Evolutionary conservation across 1,139 yeast genomes (phyloP), one percentile per base, ranked within the genome.

Genomic region (Magnusiomyces magnusii): DNA sequence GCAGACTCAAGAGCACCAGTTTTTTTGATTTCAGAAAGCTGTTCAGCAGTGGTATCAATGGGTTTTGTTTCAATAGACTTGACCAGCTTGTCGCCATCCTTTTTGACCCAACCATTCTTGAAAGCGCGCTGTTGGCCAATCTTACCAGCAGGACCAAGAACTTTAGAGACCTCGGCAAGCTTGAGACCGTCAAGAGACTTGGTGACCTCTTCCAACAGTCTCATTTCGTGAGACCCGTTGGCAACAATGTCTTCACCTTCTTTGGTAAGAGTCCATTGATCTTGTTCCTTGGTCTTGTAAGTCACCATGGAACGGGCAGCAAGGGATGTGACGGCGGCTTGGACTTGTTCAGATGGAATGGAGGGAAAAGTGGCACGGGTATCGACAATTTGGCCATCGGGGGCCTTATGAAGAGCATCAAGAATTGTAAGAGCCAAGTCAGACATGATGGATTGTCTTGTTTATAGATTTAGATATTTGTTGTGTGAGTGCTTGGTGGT

Each of bases 61-160:
- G 92, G 92, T 23, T 73, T 72, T 44, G 69, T 70, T 52, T 73
- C 71, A 47, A 76, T 73, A 61, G 76, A 69, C 57, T 90, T 76
- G 56, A 88, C 81, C 66, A 93, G 80, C 69, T 79, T 83, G 67
- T 88, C 96, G 58, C 95, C 96, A 64, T 86, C 87, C 73, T 93
- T 93, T 65, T 82, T 77, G 68, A 93, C 85, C 99, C 99, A 93
- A 56, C 96, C 96, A 73, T 92, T 92, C 76, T 91, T 93, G 81
- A 93, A 93, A n/a, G 98, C 99, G 69, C 92, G 86, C 68, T 96
- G 96, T 76, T 93, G 99, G 62, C 99, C 99, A 64, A 92, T 81
- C 68, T 86, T 85, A 61, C 97, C 98, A 63, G 84, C 82, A 56
- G 84, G 76, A 56, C 98, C 97, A 74, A 92, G 78, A 64, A 86